These are phyloP conservation scores for Coemansia sp. DNA, from an alignment of 192 early-diverging fungal species.

Conservation along the genomic window DNA sequence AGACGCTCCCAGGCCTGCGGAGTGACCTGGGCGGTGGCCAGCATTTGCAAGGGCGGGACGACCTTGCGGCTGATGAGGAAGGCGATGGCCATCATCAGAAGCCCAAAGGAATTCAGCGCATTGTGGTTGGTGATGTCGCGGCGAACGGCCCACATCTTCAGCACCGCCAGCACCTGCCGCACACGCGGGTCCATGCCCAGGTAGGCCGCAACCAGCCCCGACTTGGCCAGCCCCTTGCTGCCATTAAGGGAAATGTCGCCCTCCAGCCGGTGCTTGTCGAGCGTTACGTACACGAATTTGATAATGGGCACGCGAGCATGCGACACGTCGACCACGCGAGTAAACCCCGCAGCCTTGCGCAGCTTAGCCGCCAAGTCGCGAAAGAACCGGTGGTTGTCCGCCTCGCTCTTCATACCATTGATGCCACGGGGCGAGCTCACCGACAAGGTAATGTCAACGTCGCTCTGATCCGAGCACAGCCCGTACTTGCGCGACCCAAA, in stretches of 20 bases:
- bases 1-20: constrained; percentile 7
- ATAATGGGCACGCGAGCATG: constrained; percentile 39
- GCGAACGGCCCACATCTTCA: constrained; percentile 31
- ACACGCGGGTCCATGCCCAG: constrained; percentile 27
- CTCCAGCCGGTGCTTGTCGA: not conserved
- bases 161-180: constrained; percentile 12
- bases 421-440: not conserved
- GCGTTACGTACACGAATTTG: constrained; percentile 24
- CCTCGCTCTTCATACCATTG: not conserved
- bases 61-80: constrained; percentile 32
- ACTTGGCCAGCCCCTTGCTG: constrained; percentile 19
- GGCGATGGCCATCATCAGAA: constrained; percentile 43
- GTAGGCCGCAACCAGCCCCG: constrained; percentile 16
- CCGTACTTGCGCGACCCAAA: constrained; percentile 31
- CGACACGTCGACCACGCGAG: constrained; percentile 5
- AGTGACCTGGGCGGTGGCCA: constrained; percentile 4
- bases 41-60: constrained; percentile 42
- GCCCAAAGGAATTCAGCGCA: constrained; percentile 36
- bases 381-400: not conserved
- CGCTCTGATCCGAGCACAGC: constrained; percentile 15
- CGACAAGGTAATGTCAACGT: constrained; percentile 20
- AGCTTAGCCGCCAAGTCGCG: not conserved
- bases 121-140: constrained; percentile 14
- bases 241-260: constrained; percentile 38
- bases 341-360: not conserved